These are phyloP conservation scores for Backusella parvicylindrica DNA, from an alignment of 192 early-diverging fungal species.

Conservation along the genomic window DNA sequence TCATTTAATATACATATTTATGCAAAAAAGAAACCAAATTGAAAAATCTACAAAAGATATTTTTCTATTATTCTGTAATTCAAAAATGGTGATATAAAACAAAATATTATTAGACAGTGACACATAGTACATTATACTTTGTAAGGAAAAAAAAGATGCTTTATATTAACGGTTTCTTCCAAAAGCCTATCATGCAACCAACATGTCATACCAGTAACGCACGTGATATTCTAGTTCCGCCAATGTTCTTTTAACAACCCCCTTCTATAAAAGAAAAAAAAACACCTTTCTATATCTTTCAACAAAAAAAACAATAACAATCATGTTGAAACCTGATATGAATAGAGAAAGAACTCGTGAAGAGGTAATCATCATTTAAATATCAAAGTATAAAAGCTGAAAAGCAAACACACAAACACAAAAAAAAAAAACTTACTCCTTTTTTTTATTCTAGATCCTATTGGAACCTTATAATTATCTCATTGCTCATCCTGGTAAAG, in stretches of 20 bases:
- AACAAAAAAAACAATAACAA: background rate
- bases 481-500: constrained; percentile 83
- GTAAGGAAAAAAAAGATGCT: background rate
- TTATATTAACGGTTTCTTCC: no score
- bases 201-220: background rate
- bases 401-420: no score
- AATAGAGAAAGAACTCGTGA: background rate
- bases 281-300: background rate
- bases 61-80: no score
- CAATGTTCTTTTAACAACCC: background rate
- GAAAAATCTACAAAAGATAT: no score
- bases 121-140: background rate
- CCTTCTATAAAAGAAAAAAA: background rate
- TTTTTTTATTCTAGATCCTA: constrained; percentile 56
- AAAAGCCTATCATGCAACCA: background rate
- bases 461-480: constrained; percentile 95
- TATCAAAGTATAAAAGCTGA: no score
- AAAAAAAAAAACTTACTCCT: background rate
- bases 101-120: background rate
- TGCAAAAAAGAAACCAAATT: no score
- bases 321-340: background rate
- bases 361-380: background rate
- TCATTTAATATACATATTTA: no score
- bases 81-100: background rate
- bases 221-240: background rate